Percentiles rank a stretch among this genome's conserved stretches.
Conservation (phyloP, 1,284 basidiomycete species). For the Uromyces viciae-fabae region DNA sequence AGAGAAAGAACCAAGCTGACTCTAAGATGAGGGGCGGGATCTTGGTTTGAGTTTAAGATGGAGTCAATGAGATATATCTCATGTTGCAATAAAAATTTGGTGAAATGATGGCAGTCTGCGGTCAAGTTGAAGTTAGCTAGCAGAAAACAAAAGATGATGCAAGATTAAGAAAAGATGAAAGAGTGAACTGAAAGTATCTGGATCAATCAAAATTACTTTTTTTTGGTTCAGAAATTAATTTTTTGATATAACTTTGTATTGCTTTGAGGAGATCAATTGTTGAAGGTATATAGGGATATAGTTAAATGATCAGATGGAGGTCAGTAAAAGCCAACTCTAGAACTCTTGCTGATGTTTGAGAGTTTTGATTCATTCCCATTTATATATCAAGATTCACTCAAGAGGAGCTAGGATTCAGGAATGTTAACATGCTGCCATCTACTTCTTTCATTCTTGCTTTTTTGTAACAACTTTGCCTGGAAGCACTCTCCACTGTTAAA, state of each 20-base stretch:
- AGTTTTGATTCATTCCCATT: too few species aligned
- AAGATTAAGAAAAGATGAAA: background rate
- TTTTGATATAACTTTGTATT: slow-evolving; percentile 85
- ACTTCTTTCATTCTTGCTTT: too few species aligned
- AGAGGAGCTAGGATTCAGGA: too few species aligned
- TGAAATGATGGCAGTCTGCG: slow-evolving; percentile 92
- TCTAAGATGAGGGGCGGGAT: slow-evolving; percentile 36
- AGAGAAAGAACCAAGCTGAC: background rate
- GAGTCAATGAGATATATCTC: slow-evolving; percentile 97
- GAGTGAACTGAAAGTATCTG: slow-evolving; percentile 71
- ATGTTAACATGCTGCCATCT: too few species aligned
- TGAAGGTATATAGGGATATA: too few species aligned
- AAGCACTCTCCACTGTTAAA: too few species aligned
- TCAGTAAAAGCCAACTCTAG: too few species aligned
- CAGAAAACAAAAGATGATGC: background rate
- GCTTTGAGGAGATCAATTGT: slow-evolving; percentile 98
- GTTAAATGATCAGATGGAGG: too few species aligned
- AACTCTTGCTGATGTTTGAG: too few species aligned
- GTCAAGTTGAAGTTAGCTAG: background rate
- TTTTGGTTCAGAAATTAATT: slow-evolving; percentile 83
- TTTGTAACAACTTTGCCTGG: too few species aligned
- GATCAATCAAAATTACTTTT: slow-evolving; percentile 95
- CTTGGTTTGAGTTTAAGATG: slow-evolving; percentile 75
- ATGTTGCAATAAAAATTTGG: slow-evolving; percentile 89
- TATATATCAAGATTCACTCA: too few species aligned